Percentiles rank a stretch among this genome's conserved stretches.
These are phyloP conservation scores for Mortierella sp. DNA, from an alignment of 371 early-diverging fungal species.

Conservation along the genomic window DNA sequence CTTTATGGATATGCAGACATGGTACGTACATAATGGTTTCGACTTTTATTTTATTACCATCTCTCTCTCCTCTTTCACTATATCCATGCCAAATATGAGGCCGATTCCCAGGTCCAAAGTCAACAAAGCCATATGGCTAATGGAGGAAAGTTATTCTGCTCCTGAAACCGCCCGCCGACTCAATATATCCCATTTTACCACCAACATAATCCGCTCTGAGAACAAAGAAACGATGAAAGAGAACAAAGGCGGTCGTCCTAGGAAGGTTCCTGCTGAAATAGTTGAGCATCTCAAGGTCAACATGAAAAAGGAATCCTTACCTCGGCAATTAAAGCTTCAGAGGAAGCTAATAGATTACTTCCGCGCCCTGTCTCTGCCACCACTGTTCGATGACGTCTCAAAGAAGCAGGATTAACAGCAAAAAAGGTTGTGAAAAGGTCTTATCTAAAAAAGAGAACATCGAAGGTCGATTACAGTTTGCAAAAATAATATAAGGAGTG, in stretches of 20 bases:
- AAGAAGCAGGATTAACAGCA: too few relatives aligned
- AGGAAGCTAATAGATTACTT: conserved; percentile 5
- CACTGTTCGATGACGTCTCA: conserved; percentile 28
- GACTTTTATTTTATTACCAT: too few relatives aligned
- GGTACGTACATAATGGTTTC: too few relatives aligned
- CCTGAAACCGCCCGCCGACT: conserved; percentile 7
- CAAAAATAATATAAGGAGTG: conserved; percentile 30
- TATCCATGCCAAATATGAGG: too few relatives aligned
- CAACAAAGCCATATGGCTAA: conserved; percentile 5
- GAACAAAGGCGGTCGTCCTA: conserved; percentile 14
- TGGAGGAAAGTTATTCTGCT: conserved; percentile 2
- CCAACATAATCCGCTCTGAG: not conserved
- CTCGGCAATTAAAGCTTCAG: conserved; percentile 13
- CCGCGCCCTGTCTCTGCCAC: conserved; percentile 5
- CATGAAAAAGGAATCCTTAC: conserved; percentile 11
- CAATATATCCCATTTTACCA: not conserved
- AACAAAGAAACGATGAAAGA: conserved; percentile 14
- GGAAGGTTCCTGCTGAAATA: not conserved
- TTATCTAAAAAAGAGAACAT: conserved; percentile 10
- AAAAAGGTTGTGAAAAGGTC: conserved; percentile 31
- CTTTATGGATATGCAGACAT: too few relatives aligned
- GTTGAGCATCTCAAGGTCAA: conserved; percentile 20
- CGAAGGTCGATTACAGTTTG: too few relatives aligned
- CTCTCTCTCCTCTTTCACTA: too few relatives aligned
- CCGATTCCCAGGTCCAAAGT: too few relatives aligned